Evolutionary conservation across 768 basidiomycete species (phyloP), one percentile per base, ranked within the genome.

Genomic region (Xerocomus spinulosus): DNA sequence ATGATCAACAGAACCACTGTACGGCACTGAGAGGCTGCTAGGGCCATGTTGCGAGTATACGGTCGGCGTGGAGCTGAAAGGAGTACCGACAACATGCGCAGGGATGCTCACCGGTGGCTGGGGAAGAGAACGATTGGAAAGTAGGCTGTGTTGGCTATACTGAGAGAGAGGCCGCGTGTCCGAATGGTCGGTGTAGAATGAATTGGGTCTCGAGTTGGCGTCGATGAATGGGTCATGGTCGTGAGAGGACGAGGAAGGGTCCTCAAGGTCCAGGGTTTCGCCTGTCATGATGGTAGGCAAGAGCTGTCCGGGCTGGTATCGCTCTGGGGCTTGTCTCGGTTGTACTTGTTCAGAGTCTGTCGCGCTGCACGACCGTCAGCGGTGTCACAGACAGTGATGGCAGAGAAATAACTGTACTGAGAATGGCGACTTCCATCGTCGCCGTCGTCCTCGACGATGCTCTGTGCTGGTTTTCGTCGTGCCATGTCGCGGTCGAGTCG

Each of bases 241-340:
- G 18, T 66, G 64, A 35, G 59, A 45, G n/a, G 60, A 58, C 14
- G 50, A 52, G 32, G 64, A 56, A 32, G 59, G 44, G 15, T 69
- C 69, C 4, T 76, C 74, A 9, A 82, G 59, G 41, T 82, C 75
- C 17, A 83, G 70, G 0, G 81, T 82, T 62, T 84, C 82, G 28
- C 82, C 82, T 6, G 82, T 83, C 45, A 78, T 69, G 35, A 84
- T 83, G 0, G 82, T 81, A 28, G 71, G 77, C 14, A 84, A 68
- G 43, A 72, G 72, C 57, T 83, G 81, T 3, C 82, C 82, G 21
- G 80, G 82, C 47, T 80, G 75, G 53, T 84, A 84, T 45, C 74
- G 75, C 21, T 58, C 67, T 14, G 55, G 57, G 15, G 55, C 46
- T 4, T 44, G 51, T 30, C 51, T 58, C 9, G 26, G 20, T 18